Percentiles rank a stretch among this genome's conserved stretches.
phyloP scores from a whole-genome alignment of 495 filamentous ascomycete species.

The Barbatosphaeria neglecta region DNA sequence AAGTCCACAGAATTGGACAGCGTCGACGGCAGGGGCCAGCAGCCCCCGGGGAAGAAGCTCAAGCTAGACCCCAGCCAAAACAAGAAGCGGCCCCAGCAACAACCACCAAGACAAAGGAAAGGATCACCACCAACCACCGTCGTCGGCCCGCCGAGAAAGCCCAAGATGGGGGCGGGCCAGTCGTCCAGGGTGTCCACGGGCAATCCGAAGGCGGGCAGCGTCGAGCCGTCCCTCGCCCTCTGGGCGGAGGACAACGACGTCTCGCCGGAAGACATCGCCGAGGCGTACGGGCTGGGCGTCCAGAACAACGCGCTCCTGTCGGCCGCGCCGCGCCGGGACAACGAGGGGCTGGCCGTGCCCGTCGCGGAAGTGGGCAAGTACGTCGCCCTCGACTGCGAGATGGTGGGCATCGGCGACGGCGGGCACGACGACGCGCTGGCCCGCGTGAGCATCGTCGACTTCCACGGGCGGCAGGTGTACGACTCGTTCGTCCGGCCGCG shows the following conservation, averaged over 20 bases:
- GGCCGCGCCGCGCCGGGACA: conserved; percentile 19
- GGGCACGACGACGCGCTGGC: conserved; percentile 63
- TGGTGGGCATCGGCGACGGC: conserved; percentile 78
- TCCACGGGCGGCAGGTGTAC: conserved; percentile 78
- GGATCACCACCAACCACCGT: background rate
- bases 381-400: conserved; percentile 90
- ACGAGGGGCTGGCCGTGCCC: conserved; percentile 40
- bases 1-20: conserved; percentile 6
- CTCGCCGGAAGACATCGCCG: conserved; percentile 44
- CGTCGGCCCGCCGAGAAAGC: conserved; percentile 8
- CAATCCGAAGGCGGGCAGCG: conserved; percentile 9
- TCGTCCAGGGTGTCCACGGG: conserved; percentile 11
- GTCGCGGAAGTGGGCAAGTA: conserved; percentile 63
- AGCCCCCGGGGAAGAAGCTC: background rate
- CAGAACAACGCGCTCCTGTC: conserved; percentile 16
- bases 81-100: background rate
- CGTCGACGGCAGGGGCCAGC: conserved; percentile 7
- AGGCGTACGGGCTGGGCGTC: conserved; percentile 42
- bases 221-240: conserved; percentile 28
- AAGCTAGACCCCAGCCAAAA: background rate
- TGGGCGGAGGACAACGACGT: conserved; percentile 49
- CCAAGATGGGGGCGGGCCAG: conserved; percentile 1
- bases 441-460: conserved; percentile 80
- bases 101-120: too few relatives aligned
- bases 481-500: conserved; percentile 79